Evolutionary conservation across 257 asterid species (phyloP), one percentile per base, ranked within the genome.

Genomic region (Solanum verrucosum): DNA sequence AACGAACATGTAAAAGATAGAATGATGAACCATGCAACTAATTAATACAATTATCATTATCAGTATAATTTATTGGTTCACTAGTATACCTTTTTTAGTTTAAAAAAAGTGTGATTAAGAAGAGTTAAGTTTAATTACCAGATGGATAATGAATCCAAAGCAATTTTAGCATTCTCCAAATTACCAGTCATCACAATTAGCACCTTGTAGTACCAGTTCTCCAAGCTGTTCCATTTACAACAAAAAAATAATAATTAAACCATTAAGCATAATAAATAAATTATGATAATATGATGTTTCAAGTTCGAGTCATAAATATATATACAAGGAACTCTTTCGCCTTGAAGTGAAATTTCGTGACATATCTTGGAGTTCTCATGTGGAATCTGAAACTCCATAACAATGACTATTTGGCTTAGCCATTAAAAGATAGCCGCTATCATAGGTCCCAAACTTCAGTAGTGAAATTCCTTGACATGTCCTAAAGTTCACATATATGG

Each of bases 161-260:
- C 98, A 27, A 94, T 92, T 89, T 92, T 74, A 3, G 97, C 98
- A 86, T 96, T 94, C 68, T 92, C 35, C 63, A 96, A 88, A 70
- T 95, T 94, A 88, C 99, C 99, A 0, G 98, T 95, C 98, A 95
- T 93, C 88, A 95, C 89, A 52, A 95, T 91, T 16, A 95, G 91
- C 34, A 95, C 92, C 72, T 88, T 90, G 89, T 95, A 95, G 38
- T 95, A 95, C 98, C 98, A 95, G 84, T 92, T 95, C 92, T 94
- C 98, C 94, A 93, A 87, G 83, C 97, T 94, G 89, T 73, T 67
- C 68, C 87, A 90, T 35, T 68, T 63, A 7, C 21, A 65, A 2
- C 27, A 83, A n/a, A 60, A 23, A 20, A 88, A 60, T 8, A 25
- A 29, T 1, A 16, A 52, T 68, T 40, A 40, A 35, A 15, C 5